Conservation (phyloP, 1,284 basidiomycete species). For the Sanghuangporus sanghuang region DNA sequence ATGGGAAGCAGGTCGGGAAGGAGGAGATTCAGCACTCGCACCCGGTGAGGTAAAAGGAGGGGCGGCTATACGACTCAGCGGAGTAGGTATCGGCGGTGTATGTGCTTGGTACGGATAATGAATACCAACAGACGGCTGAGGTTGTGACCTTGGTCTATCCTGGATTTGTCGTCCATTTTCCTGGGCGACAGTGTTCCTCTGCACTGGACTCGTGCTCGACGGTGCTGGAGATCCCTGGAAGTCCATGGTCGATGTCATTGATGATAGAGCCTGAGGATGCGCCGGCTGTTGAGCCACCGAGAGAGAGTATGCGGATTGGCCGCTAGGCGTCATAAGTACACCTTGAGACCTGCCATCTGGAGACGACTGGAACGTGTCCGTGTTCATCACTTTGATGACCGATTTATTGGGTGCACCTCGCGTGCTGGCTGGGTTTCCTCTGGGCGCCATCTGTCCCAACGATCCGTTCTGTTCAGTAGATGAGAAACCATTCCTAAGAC, state of each 20-base stretch:
- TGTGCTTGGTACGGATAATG: neutral
- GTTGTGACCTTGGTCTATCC: neutral
- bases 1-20: neutral
- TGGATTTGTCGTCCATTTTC: neutral
- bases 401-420: neutral
- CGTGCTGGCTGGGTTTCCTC: neutral
- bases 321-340: neutral
- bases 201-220: neutral
- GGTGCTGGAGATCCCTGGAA: neutral
- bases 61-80: neutral
- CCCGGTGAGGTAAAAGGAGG: neutral
- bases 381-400: conserved; percentile 3
- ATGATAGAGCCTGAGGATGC: neutral
- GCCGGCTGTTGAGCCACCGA: neutral
- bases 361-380: conserved; percentile 1
- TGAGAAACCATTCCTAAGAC: conserved; percentile 5
- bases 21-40: neutral
- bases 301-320: neutral
- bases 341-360: neutral
- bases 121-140: neutral
- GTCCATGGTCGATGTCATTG: neutral
- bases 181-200: neutral
- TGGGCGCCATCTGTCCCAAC: neutral
- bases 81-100: neutral
- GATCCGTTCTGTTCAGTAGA: conserved; percentile 9